phyloP scores from a whole-genome alignment of 805 yeast genomes.

The Kuraishia ogatae region DNA sequence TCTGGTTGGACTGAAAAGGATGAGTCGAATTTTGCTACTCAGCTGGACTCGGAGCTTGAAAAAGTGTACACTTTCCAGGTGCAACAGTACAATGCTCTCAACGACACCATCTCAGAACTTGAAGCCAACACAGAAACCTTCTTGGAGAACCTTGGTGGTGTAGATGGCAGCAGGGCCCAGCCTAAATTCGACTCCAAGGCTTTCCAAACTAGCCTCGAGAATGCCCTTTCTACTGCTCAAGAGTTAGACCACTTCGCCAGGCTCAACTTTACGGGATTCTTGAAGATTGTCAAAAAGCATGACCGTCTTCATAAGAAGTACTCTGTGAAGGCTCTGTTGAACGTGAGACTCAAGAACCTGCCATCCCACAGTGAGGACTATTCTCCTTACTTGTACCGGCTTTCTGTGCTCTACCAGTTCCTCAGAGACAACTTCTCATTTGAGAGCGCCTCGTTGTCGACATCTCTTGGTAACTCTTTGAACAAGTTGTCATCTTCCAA shows the following conservation, averaged over 20 bases:
- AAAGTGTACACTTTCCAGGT: constrained; percentile 70
- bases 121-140: constrained; percentile 49
- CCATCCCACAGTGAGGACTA: constrained; percentile 95
- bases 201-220: constrained; percentile 68
- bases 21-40: constrained; percentile 59
- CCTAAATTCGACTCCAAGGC: constrained; percentile 43
- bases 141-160: constrained; percentile 10
- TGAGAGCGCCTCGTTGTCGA: constrained; percentile 17
- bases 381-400: constrained; percentile 79
- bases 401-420: constrained; percentile 73
- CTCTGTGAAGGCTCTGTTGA: constrained; percentile 83
- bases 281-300: constrained; percentile 91
- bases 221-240: constrained; percentile 63
- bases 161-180: constrained; percentile 17
- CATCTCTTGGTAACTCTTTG: constrained; percentile 35
- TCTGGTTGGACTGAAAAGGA: constrained; percentile 57
- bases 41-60: constrained; percentile 61
- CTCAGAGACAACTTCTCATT: constrained; percentile 61
- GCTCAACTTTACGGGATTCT: constrained; percentile 89
- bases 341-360: constrained; percentile 76
- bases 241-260: constrained; percentile 87
- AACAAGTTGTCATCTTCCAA: constrained; percentile 35
- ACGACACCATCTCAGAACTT: constrained; percentile 51
- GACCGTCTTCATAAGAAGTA: constrained; percentile 83
- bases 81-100: constrained; percentile 59